Evolutionary conservation across 2,329 filamentous ascomycete genomes (phyloP), one percentile per base, ranked within the genome.

Genomic region (Paramyrothecium sp.): DNA sequence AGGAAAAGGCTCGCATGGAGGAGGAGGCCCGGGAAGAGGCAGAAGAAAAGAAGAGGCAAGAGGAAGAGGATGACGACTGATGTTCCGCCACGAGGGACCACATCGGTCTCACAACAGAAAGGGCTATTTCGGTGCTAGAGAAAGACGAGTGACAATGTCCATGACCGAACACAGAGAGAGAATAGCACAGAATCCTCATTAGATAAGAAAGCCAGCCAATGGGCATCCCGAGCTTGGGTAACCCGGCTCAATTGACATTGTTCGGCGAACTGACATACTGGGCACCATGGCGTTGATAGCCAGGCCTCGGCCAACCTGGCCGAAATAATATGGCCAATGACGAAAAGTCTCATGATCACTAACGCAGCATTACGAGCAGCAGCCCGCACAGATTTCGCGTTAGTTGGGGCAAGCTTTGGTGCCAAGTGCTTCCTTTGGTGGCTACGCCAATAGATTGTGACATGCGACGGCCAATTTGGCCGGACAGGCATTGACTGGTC

Each of bases 1-100:
- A 38, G 21, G 51, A 53, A 33, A 53, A 38, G 51, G 51, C 51
- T 16, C 51, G 51, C 19, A 53, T 53, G 51, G 10, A 51, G 23
- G 3, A 12, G n/a, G 49, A 51, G 49, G 49, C 49, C 7, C 22
- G 17, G 22, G 49, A 51, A 19, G 49, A 51, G 23, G 21, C 22
- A n/a, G 49, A 51, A 19, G 49, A 51, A 16, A 23, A 19, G 16
- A 51, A 19, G 49, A 51, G 23, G 30, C 49, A 26, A 19, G 23
- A 23, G 26, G 49, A 12, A 12, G 49, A 51, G 30, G 49, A 33
- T 30, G 23, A 51, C 11, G 49, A 30, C 23, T 51, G 38, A 44
- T 44, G 13, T 4, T 44, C 5, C 13, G n/a, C 13, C 38, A 38
- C n/a, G 38, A 12, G 13, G 13, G 38, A 19, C 13, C 4, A 44